Percentiles rank a stretch among this genome's conserved stretches.
These are phyloP conservation scores for Stephania cephalantha DNA, from an alignment of 164 flowering plant genomes.

Conservation along the genomic window DNA sequence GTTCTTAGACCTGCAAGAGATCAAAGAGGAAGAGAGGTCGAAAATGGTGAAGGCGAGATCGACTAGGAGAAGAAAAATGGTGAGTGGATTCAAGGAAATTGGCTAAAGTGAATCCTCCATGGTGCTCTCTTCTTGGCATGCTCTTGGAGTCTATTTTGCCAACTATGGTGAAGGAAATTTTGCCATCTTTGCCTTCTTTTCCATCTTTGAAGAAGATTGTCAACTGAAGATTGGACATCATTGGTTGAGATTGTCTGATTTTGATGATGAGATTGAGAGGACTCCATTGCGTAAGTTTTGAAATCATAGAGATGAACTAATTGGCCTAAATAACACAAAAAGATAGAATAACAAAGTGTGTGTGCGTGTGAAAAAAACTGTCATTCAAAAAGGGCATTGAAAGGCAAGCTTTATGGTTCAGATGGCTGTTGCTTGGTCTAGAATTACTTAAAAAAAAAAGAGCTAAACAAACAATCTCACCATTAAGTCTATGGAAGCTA, in stretches of 20 bases:
- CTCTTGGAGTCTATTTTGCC: constrained; percentile 4
- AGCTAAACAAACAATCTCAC: too few relatives aligned
- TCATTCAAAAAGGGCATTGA: constrained; percentile 10
- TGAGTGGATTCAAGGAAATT: constrained; percentile 45
- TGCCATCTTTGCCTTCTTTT: constrained; percentile 32
- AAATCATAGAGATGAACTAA: too few relatives aligned
- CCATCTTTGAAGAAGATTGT: constrained; percentile 32
- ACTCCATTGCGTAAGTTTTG: constrained; percentile 8
- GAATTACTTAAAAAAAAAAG: constrained; percentile 7
- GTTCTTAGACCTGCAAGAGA: constrained; percentile 19
- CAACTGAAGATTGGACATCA: constrained; percentile 29
- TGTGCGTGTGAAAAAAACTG: neutral
- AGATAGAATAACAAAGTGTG: neutral
- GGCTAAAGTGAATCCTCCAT: constrained; percentile 42
- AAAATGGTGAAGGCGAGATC: constrained; percentile 42
- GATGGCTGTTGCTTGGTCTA: constrained; percentile 3
- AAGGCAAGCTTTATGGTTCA: constrained; percentile 9
- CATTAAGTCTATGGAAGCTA: too few relatives aligned
- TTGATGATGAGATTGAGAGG: constrained; percentile 9
- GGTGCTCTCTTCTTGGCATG: constrained; percentile 21
- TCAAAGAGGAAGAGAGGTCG: constrained; percentile 51
- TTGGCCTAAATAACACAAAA: neutral
- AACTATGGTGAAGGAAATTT: constrained; percentile 8
- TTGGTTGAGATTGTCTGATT: constrained; percentile 14
- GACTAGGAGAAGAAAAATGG: constrained; percentile 33